phyloP scores from a whole-genome alignment of 805 yeast genomes.

The Naumovozyma dairenensis region DNA sequence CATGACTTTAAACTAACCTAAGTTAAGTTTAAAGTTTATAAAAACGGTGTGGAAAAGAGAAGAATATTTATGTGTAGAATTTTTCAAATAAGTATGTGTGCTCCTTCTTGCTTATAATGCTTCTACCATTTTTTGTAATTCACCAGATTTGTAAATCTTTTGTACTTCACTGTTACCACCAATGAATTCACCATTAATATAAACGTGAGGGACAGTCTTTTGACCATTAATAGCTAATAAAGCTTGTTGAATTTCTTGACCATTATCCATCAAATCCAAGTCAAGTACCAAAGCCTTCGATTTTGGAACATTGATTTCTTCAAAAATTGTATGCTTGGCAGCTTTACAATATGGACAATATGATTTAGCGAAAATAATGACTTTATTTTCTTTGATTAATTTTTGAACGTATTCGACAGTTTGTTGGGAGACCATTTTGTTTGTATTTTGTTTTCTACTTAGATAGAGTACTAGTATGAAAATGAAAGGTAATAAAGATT shows the following conservation, averaged over 20 bases:
- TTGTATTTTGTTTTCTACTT: not conserved
- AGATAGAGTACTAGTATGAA: not conserved
- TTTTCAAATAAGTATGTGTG: too few species aligned
- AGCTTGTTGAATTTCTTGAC: constrained; percentile 71
- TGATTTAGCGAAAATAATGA: constrained; percentile 75
- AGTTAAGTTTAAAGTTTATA: too few species aligned
- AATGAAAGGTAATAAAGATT: not conserved
- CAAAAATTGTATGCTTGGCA: constrained; percentile 31
- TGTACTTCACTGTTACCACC: constrained; percentile 94
- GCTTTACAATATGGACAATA: constrained; percentile 59
- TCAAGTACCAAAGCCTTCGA: constrained; percentile 32
- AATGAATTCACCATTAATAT: constrained; percentile 80
- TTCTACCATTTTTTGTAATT: constrained; percentile 36
- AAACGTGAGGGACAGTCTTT: constrained; percentile 86
- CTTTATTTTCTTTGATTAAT: constrained; percentile 52
- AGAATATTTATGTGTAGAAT: too few species aligned
- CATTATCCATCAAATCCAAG: constrained; percentile 48
- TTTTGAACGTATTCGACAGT: constrained; percentile 46
- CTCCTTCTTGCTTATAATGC: not conserved
- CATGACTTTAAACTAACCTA: too few species aligned
- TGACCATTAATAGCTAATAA: constrained; percentile 73
- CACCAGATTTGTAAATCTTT: constrained; percentile 50
- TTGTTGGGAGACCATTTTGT: constrained; percentile 46
- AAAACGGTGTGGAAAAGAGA: too few species aligned
- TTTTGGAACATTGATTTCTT: constrained; percentile 35